Evolutionary conservation across 495 filamentous ascomycete species (phyloP), one percentile per base, ranked within the genome.

Genomic region (Sphaerosporella brunnea): DNA sequence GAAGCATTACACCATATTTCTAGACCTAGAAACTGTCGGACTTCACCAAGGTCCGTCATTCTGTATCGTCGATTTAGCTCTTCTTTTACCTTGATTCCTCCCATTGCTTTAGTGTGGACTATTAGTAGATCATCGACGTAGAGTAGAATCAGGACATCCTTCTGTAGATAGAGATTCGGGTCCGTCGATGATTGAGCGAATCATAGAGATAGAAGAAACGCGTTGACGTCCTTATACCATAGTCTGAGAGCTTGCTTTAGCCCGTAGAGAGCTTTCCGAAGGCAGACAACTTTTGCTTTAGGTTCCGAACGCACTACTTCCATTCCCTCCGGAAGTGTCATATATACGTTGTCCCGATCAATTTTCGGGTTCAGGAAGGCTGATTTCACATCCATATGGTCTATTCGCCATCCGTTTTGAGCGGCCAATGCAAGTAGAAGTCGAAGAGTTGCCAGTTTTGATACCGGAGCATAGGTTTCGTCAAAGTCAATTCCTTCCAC

Each of bases 401-500:
- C 3, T 1, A 55, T 35, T 0, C 39, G n/a, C 52, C 53, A 58
- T 18, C 45, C 44, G 15, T 35, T 11, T n/a, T 4, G 1, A 0
- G 46, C 41, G 8, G 45, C 20, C 0, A 43, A 8, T 0, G n/a
- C 7, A 2, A 55, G 1, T 0, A 58, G 36, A 18, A 49, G 23
- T 2, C 53, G 42, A n/a, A 58, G n/a, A 15, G 35, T 50, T 10
- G 42, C 34, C 0, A 52, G 19, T 16, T 46, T 42, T 0, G 34
- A 30, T 4, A 55, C 52, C 2, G 45, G 52, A 4, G 49, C 45
- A 36, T 43, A 54, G 13, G 48, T 58, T n/a, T 58, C 53, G 0
- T 39, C 9, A 16, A 30, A 55, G 9, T 58, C 49, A 15, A 50
- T 41, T 5, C 53, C 45, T 21, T 48, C 21, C 0, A 32, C 20